Percentiles rank a stretch among this genome's conserved stretches.
phyloP scores from a whole-genome alignment of 1,284 basidiomycete species.

The Prillingera fragicola region DNA sequence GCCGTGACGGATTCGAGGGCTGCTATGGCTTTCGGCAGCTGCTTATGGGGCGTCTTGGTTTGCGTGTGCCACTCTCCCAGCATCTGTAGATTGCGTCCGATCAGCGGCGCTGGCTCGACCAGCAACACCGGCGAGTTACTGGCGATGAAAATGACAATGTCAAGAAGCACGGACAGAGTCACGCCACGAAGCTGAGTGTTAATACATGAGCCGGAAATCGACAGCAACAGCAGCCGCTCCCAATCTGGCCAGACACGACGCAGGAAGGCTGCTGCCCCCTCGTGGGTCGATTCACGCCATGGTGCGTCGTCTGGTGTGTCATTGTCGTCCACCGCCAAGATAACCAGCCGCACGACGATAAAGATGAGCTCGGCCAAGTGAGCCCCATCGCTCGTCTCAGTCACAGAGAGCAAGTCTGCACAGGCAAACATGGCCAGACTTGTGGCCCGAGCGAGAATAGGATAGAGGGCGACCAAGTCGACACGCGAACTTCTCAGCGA shows the following conservation, averaged over 20 bases:
- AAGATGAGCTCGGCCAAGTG: constrained; percentile 30
- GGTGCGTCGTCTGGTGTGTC: neutral
- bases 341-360: constrained; percentile 22
- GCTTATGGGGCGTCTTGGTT: neutral
- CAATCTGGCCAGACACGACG: constrained; percentile 40
- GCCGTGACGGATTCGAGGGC: constrained; percentile 4
- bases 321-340: constrained; percentile 19
- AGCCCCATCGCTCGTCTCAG: constrained; percentile 30
- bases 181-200: constrained; percentile 33
- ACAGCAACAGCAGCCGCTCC: constrained; percentile 28
- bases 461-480: constrained; percentile 28
- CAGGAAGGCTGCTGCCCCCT: constrained; percentile 29
- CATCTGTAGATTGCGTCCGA: constrained; percentile 18
- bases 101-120: constrained; percentile 15
- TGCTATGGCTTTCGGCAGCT: constrained; percentile 8
- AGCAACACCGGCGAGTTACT: constrained; percentile 20
- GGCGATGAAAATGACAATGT: constrained; percentile 33
- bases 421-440: constrained; percentile 27
- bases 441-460: constrained; percentile 29
- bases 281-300: constrained; percentile 3
- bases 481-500: constrained; percentile 10
- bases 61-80: constrained; percentile 16
- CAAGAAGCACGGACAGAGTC: constrained; percentile 30
- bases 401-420: constrained; percentile 28
- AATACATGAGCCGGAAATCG: constrained; percentile 23